These are phyloP conservation scores for Miscanthus sacchariflorus DNA, from an alignment of 202 grass and related monocot species.

Conservation along the genomic window DNA sequence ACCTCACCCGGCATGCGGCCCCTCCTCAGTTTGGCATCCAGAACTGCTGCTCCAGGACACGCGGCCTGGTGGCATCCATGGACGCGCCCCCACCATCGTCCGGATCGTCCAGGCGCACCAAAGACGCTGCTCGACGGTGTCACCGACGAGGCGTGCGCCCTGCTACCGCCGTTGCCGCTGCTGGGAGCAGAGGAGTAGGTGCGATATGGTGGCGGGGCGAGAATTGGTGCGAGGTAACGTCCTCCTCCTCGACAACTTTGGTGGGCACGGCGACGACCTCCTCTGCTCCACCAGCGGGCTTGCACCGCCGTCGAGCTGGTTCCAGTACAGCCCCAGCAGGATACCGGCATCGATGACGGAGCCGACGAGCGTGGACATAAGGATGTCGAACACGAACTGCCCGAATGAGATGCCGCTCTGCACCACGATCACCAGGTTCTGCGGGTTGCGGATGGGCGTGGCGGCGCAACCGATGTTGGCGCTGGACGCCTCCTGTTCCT, in stretches of 20 bases:
- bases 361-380: conserved; percentile 76
- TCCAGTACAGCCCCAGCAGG: conserved; percentile 75
- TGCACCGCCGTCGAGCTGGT: conserved; percentile 50
- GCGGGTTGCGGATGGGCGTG: conserved; percentile 95
- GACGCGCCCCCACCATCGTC: too few species aligned
- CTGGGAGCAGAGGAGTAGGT: conserved; percentile 7
- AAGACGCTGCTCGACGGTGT: too few species aligned
- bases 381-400: conserved; percentile 65
- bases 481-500: conserved; percentile 50
- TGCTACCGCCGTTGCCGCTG: too few species aligned
- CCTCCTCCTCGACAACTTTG: conserved; percentile 50
- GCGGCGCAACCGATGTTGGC: conserved; percentile 86
- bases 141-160: too few species aligned
- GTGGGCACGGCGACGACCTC: conserved; percentile 34
- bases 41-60: too few species aligned
- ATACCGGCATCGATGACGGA: conserved; percentile 62
- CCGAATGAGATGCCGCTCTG: conserved; percentile 91
- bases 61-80: too few species aligned
- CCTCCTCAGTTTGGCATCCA: too few species aligned
- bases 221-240: conserved; percentile 67
- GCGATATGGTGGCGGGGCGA: conserved; percentile 91
- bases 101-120: too few species aligned
- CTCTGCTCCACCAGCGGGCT: conserved; percentile 37
- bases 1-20: too few species aligned
- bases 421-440: conserved; percentile 93